A percentile compares a stretch with the other conserved stretches of the same genome.
Conservation (phyloP, 495 filamentous ascomycete genomes). For the Hyaloscypha finlandica region DNA sequence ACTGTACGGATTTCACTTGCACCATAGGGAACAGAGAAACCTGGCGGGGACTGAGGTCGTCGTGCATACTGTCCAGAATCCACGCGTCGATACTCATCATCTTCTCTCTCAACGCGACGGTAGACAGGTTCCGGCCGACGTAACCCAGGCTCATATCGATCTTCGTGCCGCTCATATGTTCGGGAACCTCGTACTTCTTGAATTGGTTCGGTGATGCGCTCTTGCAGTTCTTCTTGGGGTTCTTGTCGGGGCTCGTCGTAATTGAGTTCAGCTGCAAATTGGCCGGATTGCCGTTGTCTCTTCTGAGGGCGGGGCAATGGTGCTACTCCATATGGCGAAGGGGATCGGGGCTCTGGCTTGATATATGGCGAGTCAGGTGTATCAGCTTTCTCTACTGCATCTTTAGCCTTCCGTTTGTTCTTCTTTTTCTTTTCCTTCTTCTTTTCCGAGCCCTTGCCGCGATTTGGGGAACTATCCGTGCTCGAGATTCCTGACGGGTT, state of each 20-base stretch:
- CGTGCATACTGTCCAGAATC: conserved; percentile 47
- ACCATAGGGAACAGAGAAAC: conserved; percentile 47
- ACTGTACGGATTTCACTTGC: conserved; percentile 47
- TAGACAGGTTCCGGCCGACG: conserved; percentile 24
- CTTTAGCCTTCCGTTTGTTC: conserved; percentile 48
- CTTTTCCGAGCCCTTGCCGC: conserved; percentile 33
- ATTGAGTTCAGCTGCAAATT: conserved; percentile 42
- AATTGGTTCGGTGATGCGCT: conserved; percentile 12
- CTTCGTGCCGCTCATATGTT: conserved; percentile 19
- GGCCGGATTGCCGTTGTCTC: conserved; percentile 52
- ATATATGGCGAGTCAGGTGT: conserved; percentile 61
- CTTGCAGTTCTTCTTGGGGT: conserved; percentile 6
- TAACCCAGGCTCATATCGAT: conserved; percentile 25
- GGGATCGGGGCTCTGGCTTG: conserved; percentile 85
- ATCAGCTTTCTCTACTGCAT: conserved; percentile 43
- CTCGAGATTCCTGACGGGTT: conserved; percentile 36
- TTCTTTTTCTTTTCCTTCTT: conserved; percentile 36
- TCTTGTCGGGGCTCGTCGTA: conserved; percentile 42
- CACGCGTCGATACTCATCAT: conserved; percentile 37
- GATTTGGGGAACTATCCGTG: conserved; percentile 50
- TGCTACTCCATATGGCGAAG: conserved; percentile 66
- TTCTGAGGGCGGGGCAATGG: conserved; percentile 51
- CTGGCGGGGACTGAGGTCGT: conserved; percentile 50
- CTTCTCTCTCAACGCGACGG: conserved; percentile 40
- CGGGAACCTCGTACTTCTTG: conserved; percentile 14